Evolutionary conservation across 2,329 filamentous ascomycete species (phyloP).

Genomic region (Epichloe elymi): DNA sequence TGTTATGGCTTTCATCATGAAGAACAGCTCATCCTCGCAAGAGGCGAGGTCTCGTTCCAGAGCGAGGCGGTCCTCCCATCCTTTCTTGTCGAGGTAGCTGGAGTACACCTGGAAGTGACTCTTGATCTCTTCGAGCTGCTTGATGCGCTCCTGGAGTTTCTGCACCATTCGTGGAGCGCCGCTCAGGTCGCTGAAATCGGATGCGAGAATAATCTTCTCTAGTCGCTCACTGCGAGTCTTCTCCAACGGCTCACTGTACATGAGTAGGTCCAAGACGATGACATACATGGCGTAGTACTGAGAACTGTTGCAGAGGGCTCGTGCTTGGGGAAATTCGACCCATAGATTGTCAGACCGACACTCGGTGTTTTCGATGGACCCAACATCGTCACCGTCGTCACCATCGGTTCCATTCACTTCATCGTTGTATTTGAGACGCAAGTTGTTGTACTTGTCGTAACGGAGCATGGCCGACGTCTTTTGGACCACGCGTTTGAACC

Average conservation of each 20-base stretch:
- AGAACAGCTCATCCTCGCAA: constrained; percentile 96
- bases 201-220: constrained; percentile 97
- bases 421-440: constrained; percentile 94
- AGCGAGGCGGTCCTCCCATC: constrained; percentile 82
- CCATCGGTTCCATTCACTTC: constrained; percentile 59
- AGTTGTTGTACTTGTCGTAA: constrained; percentile 96
- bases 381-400: constrained; percentile 22
- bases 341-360: constrained; percentile 89
- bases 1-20: constrained; percentile 99
- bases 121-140: constrained; percentile 92
- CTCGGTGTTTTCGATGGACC: constrained; percentile 47
- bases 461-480: constrained; percentile 89
- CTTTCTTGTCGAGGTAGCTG: constrained; percentile 71
- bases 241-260: constrained; percentile 92
- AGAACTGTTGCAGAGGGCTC: constrained; percentile 90
- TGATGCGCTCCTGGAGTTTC: constrained; percentile 80
- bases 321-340: constrained; percentile 89
- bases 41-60: constrained; percentile 79
- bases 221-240: constrained; percentile 93
- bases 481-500: constrained; percentile 95
- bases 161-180: constrained; percentile 90
- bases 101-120: constrained; percentile 89
- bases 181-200: constrained; percentile 92
- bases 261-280: constrained; percentile 86
- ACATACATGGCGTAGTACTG: constrained; percentile 98